Conservation (phyloP, 352 stramenopile species). For the Phytophthora rubi region DNA sequence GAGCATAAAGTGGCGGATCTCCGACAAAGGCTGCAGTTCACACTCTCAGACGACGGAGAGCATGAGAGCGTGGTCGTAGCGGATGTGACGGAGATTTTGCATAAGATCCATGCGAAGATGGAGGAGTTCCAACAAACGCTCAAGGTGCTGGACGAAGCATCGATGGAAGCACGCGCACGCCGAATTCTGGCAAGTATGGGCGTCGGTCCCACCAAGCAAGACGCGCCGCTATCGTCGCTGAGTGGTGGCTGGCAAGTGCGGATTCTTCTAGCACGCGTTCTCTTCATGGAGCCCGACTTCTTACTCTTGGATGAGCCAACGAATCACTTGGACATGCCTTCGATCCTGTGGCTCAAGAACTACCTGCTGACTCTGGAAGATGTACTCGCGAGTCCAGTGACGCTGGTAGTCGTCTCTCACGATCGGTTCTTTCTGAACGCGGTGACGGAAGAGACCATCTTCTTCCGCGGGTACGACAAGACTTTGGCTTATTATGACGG, state of each 20-base stretch:
- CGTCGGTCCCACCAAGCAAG: conserved; percentile 88
- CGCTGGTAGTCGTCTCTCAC: conserved; percentile 92
- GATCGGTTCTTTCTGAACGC: conserved; percentile 95
- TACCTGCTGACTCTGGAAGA: conserved; percentile 67
- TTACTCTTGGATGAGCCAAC: conserved; percentile 93
- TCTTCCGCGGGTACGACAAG: conserved; percentile 66
- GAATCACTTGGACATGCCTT: conserved; percentile 92
- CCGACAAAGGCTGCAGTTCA: conserved; percentile 34
- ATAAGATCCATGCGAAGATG: conserved; percentile 48
- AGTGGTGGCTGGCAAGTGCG: conserved; percentile 73
- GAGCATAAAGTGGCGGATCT: conserved; percentile 46
- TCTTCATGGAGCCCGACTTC: conserved; percentile 88
- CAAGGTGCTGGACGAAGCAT: conserved; percentile 56
- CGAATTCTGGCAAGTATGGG: conserved; percentile 64
- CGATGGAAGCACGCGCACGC: conserved; percentile 56
- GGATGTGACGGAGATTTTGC: conserved; percentile 45
- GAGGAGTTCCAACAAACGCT: conserved; percentile 52
- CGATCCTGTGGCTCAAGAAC: conserved; percentile 83
- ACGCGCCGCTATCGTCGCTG: conserved; percentile 48
- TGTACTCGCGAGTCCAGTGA: conserved; percentile 71
- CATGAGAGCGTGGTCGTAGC: conserved; percentile 33
- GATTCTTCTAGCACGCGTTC: conserved; percentile 61
- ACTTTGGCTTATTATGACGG: conserved; percentile 64
- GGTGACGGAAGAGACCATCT: conserved; percentile 66
- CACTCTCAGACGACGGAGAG: conserved; percentile 21